Conservation (phyloP, 176 grass and related monocot genomes). For the maize (Zea mays) region DNA sequence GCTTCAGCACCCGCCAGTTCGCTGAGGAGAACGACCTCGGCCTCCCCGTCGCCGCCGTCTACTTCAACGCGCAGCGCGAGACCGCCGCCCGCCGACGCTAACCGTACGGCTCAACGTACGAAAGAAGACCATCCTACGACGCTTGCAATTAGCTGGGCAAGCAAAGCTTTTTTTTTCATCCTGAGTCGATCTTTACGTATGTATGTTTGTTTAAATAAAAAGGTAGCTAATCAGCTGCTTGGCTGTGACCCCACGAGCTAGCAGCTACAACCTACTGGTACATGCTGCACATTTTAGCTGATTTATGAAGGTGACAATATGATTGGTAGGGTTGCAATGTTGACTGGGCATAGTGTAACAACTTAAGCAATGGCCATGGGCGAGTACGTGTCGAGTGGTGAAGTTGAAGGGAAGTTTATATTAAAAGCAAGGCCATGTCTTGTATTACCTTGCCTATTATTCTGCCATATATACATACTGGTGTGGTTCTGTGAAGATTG, state of each 20-base stretch:
- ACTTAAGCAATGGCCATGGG: conserved; percentile 19
- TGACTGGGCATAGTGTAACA: conserved; percentile 31
- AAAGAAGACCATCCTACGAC: conserved; percentile 3
- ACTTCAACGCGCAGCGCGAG: conserved; percentile 83
- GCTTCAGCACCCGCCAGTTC: conserved; percentile 76
- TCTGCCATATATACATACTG: conserved; percentile 11
- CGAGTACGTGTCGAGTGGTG: conserved; percentile 19
- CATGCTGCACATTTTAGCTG: conserved; percentile 27
- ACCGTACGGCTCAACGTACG: not conserved
- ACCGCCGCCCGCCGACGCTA: conserved; percentile 80
- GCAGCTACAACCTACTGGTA: conserved; percentile 19
- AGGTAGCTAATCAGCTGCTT: conserved; percentile 21
- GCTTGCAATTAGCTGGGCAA: conserved; percentile 23
- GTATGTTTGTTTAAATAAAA: conserved; percentile 41
- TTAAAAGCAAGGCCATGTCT: conserved; percentile 30
- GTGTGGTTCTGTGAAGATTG: conserved; percentile 1
- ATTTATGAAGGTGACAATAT: conserved; percentile 45
- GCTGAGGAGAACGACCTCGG: conserved; percentile 69
- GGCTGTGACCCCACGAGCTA: conserved; percentile 26
- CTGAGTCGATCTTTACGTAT: not conserved
- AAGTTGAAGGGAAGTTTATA: not conserved
- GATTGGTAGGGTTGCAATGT: conserved; percentile 34
- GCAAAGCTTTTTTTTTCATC: not conserved
- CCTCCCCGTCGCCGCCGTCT: conserved; percentile 72
- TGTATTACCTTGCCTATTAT: conserved; percentile 35